Percentiles rank a stretch among this genome's conserved stretches.
Evolutionary conservation across 257 asterid genomes (phyloP).

Genomic region (Solanum pinnatisectum): DNA sequence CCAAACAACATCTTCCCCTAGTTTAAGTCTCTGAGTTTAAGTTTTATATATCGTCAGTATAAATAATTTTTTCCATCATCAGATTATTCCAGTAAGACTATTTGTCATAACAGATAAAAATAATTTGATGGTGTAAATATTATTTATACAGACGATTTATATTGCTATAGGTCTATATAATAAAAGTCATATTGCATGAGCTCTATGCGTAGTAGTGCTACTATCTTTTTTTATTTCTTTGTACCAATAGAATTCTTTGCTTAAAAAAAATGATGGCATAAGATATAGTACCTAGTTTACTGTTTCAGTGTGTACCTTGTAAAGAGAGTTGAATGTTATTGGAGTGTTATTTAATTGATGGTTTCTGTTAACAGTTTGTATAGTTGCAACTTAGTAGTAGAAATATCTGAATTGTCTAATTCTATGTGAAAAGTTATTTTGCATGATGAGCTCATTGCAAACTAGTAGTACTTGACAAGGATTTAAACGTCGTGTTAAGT

Average conservation of each 20-base stretch:
- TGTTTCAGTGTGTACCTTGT: not conserved
- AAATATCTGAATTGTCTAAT: not conserved
- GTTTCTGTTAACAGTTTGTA: not conserved
- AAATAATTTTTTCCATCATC: not conserved
- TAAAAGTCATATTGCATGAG: not conserved
- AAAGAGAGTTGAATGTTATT: not conserved
- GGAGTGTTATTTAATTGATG: not conserved
- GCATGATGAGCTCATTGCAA: not conserved
- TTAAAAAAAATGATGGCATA: not conserved
- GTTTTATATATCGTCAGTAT: not conserved
- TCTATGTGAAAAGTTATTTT: not conserved
- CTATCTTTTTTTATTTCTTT: not conserved
- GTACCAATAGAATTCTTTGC: not conserved
- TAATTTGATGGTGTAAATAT: not conserved
- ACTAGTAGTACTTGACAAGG: not conserved
- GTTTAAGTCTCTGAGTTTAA: not conserved
- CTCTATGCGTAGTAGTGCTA: not conserved
- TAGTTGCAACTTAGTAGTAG: not conserved
- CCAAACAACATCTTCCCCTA: not conserved
- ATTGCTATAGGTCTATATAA: not conserved
- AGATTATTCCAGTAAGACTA: not conserved
- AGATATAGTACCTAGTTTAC: not conserved
- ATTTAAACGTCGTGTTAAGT: not conserved
- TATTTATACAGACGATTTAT: not conserved
- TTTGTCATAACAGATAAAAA: not conserved